Evolutionary conservation across 495 filamentous ascomycete genomes (phyloP).

Genomic region (Penicillium flavigenum): DNA sequence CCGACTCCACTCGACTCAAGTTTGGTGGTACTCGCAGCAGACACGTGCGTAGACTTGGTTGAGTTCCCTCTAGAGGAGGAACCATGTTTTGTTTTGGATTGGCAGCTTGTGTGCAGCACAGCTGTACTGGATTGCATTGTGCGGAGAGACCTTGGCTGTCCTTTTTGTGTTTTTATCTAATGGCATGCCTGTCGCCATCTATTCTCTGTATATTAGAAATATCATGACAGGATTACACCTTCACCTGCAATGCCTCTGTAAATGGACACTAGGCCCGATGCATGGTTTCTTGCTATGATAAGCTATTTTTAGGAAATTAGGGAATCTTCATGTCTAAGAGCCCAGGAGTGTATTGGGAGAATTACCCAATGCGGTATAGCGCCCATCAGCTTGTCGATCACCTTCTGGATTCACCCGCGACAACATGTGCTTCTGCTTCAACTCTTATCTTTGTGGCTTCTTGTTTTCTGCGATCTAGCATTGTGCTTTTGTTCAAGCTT

Average conservation of each 20-base stretch:
- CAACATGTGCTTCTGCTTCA: conserved; percentile 13
- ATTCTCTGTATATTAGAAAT: conserved; percentile 29
- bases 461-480: conserved; percentile 11
- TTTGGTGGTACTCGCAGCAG: conserved; percentile 90
- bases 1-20: conserved; percentile 84
- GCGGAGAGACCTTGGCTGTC: not conserved
- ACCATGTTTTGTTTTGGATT: not conserved
- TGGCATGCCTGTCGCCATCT: conserved; percentile 12
- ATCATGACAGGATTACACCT: conserved; percentile 5
- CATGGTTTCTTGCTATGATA: not conserved
- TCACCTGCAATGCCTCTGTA: not conserved
- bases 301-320: no score
- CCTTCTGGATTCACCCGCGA: conserved; percentile 28
- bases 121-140: conserved; percentile 11
- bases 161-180: conserved; percentile 6
- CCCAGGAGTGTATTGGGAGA: not conserved
- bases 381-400: conserved; percentile 31
- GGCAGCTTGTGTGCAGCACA: not conserved
- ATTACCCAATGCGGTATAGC: conserved; percentile 31
- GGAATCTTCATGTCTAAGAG: not conserved
- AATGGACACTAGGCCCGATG: not conserved
- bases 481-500: conserved; percentile 14
- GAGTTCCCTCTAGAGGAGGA: conserved; percentile 3
- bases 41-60: conserved; percentile 80
- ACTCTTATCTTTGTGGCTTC: conserved; percentile 12